Percentiles rank a stretch among this genome's conserved stretches.
These are phyloP conservation scores for Capsicum pubescens DNA, from an alignment of 257 asterid genomes.

Conservation along the genomic window DNA sequence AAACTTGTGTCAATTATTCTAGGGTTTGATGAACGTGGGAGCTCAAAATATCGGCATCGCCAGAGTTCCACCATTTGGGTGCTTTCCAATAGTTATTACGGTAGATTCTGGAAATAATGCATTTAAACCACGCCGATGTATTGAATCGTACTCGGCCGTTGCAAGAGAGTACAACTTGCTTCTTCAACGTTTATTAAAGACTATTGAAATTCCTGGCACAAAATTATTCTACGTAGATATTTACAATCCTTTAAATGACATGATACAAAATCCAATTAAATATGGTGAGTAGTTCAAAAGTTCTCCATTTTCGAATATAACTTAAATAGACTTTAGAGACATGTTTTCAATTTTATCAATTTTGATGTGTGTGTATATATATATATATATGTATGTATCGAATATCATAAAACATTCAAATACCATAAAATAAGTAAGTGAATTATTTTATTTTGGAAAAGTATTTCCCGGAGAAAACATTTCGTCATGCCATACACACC, in stretches of 20 bases:
- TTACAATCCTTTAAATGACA: conserved; percentile 51
- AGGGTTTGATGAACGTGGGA: conserved; percentile 61
- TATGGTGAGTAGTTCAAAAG: conserved; percentile 51
- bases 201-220: conserved; percentile 28
- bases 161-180: conserved; percentile 59
- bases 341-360: too few species aligned
- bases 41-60: conserved; percentile 51
- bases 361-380: background rate
- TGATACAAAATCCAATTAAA: conserved; percentile 48
- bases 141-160: conserved; percentile 44
- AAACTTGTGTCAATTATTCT: background rate
- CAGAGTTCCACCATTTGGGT: conserved; percentile 78
- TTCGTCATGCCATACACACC: too few species aligned
- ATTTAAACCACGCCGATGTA: conserved; percentile 51
- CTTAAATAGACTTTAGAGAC: background rate
- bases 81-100: conserved; percentile 69
- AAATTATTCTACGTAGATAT: conserved; percentile 47
- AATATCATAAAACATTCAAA: too few species aligned
- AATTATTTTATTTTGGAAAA: too few species aligned
- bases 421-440: too few species aligned
- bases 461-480: too few species aligned
- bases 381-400: too few species aligned
- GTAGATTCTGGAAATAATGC: conserved; percentile 32
- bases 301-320: background rate
- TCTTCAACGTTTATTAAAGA: conserved; percentile 45